These are phyloP conservation scores for Ophiostoma montium DNA, from an alignment of 2,329 filamentous ascomycete species.

Conservation along the genomic window DNA sequence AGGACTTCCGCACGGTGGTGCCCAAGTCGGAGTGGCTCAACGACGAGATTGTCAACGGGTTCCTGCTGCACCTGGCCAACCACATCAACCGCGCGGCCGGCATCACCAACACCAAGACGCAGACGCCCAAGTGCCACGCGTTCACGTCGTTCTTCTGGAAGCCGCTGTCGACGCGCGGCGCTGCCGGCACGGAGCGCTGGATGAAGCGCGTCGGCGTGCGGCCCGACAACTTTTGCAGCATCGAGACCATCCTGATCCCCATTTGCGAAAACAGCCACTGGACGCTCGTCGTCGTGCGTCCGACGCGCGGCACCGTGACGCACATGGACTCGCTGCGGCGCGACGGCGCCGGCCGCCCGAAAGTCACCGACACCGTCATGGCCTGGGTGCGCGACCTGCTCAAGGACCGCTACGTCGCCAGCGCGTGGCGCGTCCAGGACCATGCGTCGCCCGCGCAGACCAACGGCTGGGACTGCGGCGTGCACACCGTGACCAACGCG, in stretches of 20 bases:
- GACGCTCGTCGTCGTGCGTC: slow-evolving; percentile 56
- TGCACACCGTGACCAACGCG: slow-evolving; percentile 61
- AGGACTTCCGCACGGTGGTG: slow-evolving; percentile 52
- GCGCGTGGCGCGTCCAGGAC: slow-evolving; percentile 38
- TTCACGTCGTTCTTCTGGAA: slow-evolving; percentile 55
- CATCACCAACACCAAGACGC: slow-evolving; percentile 27
- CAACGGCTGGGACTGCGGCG: slow-evolving; percentile 63
- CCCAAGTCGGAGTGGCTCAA: slow-evolving; percentile 53
- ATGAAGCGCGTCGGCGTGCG: slow-evolving; percentile 42
- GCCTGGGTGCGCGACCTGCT: slow-evolving; percentile 46
- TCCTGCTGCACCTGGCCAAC: slow-evolving; percentile 45
- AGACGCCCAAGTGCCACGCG: slow-evolving; percentile 45
- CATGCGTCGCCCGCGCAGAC: slow-evolving; percentile 40
- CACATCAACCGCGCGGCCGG: slow-evolving; percentile 43
- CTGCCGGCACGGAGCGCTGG: slow-evolving; percentile 35
- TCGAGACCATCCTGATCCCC: slow-evolving; percentile 56
- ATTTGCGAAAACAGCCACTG: slow-evolving; percentile 54
- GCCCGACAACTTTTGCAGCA: slow-evolving; percentile 46
- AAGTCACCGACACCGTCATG: slow-evolving; percentile 28
- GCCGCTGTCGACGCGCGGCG: slow-evolving; percentile 33
- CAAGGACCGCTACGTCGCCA: slow-evolving; percentile 33
- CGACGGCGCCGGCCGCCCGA: slow-evolving; percentile 23
- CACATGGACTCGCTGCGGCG: slow-evolving; percentile 54
- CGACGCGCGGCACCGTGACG: slow-evolving; percentile 43
- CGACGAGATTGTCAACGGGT: slow-evolving; percentile 60